These are phyloP conservation scores for Pichia sp. DNA, from an alignment of 1,139 yeast genomes.

Conservation along the genomic window DNA sequence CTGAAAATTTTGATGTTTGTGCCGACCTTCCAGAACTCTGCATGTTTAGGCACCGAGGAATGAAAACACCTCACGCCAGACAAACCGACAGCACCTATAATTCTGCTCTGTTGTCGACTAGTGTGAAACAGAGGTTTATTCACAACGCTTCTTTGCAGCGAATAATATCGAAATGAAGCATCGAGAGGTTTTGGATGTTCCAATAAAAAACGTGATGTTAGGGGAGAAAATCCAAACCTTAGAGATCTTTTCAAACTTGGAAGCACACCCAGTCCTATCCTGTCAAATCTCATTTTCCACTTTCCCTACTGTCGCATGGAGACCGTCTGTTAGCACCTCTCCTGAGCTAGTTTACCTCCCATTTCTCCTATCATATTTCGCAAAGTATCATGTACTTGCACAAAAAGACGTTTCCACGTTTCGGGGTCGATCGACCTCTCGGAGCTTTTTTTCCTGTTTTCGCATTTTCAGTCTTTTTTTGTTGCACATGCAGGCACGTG, in stretches of 20 bases:
- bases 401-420: not conserved
- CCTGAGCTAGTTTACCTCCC: too few relatives aligned
- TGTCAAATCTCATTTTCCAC: not conserved
- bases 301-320: not conserved
- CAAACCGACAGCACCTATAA: not conserved
- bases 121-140: not conserved
- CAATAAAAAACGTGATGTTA: not conserved
- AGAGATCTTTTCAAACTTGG: not conserved
- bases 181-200: not conserved
- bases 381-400: too few relatives aligned
- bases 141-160: not conserved
- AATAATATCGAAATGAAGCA: not conserved
- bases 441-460: too few relatives aligned
- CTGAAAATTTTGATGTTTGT: constrained; percentile 28
- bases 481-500: not conserved
- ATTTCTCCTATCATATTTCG: too few relatives aligned
- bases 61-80: constrained; percentile 4
- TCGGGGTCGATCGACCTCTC: not conserved
- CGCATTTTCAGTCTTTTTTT: not conserved
- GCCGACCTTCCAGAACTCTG: constrained; percentile 32
- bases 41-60: constrained; percentile 15
- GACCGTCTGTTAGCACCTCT: too few relatives aligned
- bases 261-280: not conserved
- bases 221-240: not conserved
- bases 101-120: not conserved